These are phyloP conservation scores for Coemansia erecta DNA, from an alignment of 192 early-diverging fungal species.

Conservation along the genomic window DNA sequence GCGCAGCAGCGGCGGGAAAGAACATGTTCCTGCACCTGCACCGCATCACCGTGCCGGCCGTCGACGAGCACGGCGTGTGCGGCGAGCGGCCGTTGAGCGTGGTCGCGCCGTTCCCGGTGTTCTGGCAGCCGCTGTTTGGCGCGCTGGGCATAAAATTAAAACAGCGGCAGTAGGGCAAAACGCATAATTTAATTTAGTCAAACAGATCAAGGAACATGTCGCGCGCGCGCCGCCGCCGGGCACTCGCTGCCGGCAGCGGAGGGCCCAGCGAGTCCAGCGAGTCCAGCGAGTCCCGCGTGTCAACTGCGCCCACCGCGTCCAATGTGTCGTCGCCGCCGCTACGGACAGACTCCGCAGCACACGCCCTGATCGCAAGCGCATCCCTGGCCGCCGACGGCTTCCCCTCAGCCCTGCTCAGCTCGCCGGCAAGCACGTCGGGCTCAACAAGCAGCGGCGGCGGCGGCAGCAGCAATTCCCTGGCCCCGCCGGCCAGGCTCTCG, in stretches of 20 bases:
- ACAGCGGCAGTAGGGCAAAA: neutral
- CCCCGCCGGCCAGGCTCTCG: conserved; percentile 8
- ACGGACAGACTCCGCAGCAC: neutral
- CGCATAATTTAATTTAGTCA: neutral
- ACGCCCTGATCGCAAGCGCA: neutral
- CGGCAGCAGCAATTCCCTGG: neutral
- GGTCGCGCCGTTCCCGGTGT: conserved; percentile 32
- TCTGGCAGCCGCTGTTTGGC: conserved; percentile 24
- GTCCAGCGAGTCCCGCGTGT: too few relatives aligned
- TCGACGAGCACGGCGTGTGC: conserved; percentile 2
- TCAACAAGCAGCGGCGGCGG: neutral
- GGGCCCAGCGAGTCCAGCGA: too few relatives aligned
- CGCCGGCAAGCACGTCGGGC: neutral
- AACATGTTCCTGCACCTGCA: conserved; percentile 31
- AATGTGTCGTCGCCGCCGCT: too few relatives aligned
- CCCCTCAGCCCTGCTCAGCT: too few relatives aligned
- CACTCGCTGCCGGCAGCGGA: neutral
- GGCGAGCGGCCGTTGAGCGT: neutral
- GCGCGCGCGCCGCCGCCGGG: neutral
- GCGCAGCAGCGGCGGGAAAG: too few relatives aligned
- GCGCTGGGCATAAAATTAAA: conserved; percentile 11
- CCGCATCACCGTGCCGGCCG: conserved; percentile 12
- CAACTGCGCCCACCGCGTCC: too few relatives aligned
- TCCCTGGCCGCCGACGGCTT: neutral
- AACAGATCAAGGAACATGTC: conserved; percentile 1